These are phyloP conservation scores for Prunella vulgaris DNA, from an alignment of 257 asterid species.

Conservation along the genomic window DNA sequence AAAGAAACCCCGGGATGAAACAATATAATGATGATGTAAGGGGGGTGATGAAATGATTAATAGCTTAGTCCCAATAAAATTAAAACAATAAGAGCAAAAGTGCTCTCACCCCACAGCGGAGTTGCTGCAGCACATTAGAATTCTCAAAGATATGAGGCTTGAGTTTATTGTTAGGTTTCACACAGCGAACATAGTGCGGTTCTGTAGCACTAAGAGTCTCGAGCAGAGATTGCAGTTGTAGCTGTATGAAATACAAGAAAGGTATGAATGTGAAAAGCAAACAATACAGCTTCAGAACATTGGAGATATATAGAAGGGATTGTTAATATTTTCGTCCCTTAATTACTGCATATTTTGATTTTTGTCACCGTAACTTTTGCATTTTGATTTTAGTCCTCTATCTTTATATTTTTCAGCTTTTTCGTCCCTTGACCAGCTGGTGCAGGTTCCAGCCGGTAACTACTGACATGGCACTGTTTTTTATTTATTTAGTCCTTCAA, in stretches of 20 bases:
- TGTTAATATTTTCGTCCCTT: too few relatives aligned
- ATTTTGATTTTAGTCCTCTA: too few relatives aligned
- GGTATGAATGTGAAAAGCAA: constrained; percentile 17
- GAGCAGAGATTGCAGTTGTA: constrained; percentile 83
- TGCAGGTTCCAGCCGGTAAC: too few relatives aligned
- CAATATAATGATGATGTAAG: neutral
- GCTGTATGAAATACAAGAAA: constrained; percentile 42
- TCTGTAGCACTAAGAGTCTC: constrained; percentile 84
- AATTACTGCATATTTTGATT: too few relatives aligned
- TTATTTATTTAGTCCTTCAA: too few relatives aligned
- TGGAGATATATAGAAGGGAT: neutral
- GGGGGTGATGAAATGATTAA: neutral
- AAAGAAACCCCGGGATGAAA: constrained; percentile 4
- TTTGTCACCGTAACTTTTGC: too few relatives aligned
- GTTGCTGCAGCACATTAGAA: constrained; percentile 77
- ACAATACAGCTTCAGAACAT: constrained; percentile 7
- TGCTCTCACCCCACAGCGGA: constrained; percentile 82
- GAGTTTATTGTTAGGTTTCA: constrained; percentile 82
- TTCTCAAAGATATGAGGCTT: constrained; percentile 84
- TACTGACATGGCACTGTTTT: too few relatives aligned
- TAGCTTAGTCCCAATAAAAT: neutral
- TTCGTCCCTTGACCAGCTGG: too few relatives aligned
- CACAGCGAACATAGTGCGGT: constrained; percentile 85
- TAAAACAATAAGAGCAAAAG: neutral
- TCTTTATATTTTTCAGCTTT: too few relatives aligned